Conservation (phyloP, 208 protist species). For the Cochliopodium minus region DNA sequence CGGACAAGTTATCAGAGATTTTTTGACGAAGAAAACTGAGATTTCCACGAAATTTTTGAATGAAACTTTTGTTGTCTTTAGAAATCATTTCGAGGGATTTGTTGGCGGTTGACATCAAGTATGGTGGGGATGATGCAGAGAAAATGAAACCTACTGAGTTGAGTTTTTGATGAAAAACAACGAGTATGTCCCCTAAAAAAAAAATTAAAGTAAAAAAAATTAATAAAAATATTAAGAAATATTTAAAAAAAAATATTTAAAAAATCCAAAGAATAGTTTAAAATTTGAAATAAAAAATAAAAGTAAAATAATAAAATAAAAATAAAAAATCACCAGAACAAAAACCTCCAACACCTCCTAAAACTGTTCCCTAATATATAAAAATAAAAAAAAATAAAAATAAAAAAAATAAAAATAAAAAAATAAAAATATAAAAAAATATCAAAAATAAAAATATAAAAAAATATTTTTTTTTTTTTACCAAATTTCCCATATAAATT, state of each 20-base stretch:
- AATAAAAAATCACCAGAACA: too few relatives aligned
- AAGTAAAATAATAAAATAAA: too few relatives aligned
- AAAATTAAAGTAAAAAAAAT: too few relatives aligned
- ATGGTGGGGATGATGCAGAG: constrained; percentile 82
- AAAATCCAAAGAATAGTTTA: too few relatives aligned
- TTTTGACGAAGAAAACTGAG: too few relatives aligned
- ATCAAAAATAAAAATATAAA: not conserved
- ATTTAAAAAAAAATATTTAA: too few relatives aligned
- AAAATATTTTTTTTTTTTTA: constrained; percentile 1
- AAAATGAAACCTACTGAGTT: constrained; percentile 78
- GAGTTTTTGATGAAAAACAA: constrained; percentile 80
- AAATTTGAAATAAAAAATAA: too few relatives aligned
- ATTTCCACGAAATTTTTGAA: too few relatives aligned
- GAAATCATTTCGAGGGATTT: constrained; percentile 47
- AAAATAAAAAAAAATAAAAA: constrained; percentile 51
- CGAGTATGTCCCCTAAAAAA: constrained; percentile 42
- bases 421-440: too few relatives aligned
- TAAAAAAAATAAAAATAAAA: constrained; percentile 8
- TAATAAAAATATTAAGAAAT: too few relatives aligned
- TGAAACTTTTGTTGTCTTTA: too few relatives aligned
- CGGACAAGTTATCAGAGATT: too few relatives aligned
- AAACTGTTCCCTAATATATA: constrained; percentile 54
- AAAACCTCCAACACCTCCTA: constrained; percentile 80
- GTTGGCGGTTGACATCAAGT: constrained; percentile 55
- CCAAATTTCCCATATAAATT: constrained; percentile 12